Base-by-base conservation (phyloP, 2,329 filamentous ascomycete genomes). In the Sclerotinia spermophila region DNA sequence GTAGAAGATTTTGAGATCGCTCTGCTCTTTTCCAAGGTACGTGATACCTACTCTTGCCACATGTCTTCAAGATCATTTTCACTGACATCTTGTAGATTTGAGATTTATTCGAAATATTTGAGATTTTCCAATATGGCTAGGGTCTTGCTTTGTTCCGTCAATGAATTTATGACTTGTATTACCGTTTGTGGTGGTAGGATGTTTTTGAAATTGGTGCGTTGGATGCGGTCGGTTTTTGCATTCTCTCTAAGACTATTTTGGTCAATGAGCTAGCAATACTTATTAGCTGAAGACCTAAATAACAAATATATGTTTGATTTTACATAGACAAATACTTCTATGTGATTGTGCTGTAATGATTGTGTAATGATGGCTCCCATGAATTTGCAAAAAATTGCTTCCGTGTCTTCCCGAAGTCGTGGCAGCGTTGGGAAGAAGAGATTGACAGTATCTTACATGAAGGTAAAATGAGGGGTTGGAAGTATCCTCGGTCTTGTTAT, bases 171-270 rank as follows among this genome's bases (percentile, higher is more conserved):
- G 44, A 40, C 33, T 27, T 51, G 44, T 48, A 24, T n/a, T 15
- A 21, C 40, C 27, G 30, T 15, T 24, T 30, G 59, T 61, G 13
- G 42, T 40, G 33, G 35, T 27, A 51, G 61, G 33, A 30, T 51
- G 7, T 27, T 40, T 53, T 40, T 53, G 24, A 65, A 15, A 40
- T 53, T 65, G 45, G 45, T 40, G 62, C 45, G 62, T 65, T 53
- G 62, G 45, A 65, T 65, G 45, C 35, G 27, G 21, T 53, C 45
- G 61, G 44, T 38, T 42, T 53, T 65, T 65, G 45, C 45, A 53
- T 53, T 15, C 40, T 8, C 45, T 30, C 45, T 17, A 21, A 21
- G 45, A 30, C 45, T 40, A 5, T 33, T 65, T 65, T 53, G 35
- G 33, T 65, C 61, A 65, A 38, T 51, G 44, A 51, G 44, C 24